phyloP scores from a whole-genome alignment of 352 stramenopile genomes.

The Globisporangium mamillatum region DNA sequence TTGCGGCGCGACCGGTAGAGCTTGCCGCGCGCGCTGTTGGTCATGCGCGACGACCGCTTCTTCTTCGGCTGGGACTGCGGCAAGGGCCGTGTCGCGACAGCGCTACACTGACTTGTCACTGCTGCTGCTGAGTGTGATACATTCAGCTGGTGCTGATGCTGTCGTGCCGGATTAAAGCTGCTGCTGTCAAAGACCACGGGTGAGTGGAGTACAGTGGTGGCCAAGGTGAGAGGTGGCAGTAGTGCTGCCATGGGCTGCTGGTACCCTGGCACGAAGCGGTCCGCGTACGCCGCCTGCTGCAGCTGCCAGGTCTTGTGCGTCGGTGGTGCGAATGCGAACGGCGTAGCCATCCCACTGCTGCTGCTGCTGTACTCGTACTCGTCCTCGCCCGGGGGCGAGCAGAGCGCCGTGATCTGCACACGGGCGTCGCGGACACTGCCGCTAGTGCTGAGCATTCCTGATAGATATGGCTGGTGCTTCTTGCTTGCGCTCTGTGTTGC shows the following conservation, averaged over 20 bases:
- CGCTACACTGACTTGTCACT: neutral
- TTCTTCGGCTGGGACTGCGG: neutral
- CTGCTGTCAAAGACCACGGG: neutral
- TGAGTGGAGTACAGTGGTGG: neutral
- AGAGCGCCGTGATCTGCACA: conserved; percentile 19
- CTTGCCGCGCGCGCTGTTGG: conserved; percentile 62
- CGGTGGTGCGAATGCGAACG: too few species aligned
- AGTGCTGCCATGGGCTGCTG: neutral
- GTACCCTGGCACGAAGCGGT: neutral
- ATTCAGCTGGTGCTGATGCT: neutral
- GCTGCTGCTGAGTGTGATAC: neutral
- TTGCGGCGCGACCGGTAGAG: conserved; percentile 54
- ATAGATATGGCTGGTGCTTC: neutral
- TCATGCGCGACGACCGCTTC: conserved; percentile 36
- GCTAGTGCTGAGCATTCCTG: neutral
- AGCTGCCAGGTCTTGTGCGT: neutral
- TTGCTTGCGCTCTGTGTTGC: neutral
- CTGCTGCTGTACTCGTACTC: neutral
- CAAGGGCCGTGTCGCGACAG: neutral
- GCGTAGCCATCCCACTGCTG: neutral
- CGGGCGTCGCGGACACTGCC: conserved; percentile 4
- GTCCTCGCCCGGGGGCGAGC: neutral
- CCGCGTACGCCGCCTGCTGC: conserved; percentile 3
- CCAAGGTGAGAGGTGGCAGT: neutral
- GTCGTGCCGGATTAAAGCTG: neutral